Evolutionary conservation across 768 basidiomycete species (phyloP), one percentile per base, ranked within the genome.

Genomic region (Lactarius sp.): DNA sequence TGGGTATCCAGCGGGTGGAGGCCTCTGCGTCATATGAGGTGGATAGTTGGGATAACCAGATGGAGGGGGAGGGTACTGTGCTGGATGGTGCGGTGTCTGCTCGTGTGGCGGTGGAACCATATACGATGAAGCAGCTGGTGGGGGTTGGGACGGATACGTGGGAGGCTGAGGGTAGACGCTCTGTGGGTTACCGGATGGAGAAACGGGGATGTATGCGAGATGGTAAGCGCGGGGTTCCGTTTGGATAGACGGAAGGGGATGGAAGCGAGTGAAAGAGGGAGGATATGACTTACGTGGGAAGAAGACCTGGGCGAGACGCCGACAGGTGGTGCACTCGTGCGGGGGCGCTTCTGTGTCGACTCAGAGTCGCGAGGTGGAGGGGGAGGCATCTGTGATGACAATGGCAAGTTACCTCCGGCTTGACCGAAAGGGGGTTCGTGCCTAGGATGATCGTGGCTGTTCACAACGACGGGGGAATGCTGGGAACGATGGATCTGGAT

Each of bases 341-440:
- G 77, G 37, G 77, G 70, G 61, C 82, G 76, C 74, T 82, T 83
- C 33, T 73, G 68, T 54, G 78, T 75, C 62, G 71, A 71, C 12
- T 78, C 77, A 6, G 76, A 57, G 55, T 73, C 70, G 59, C 69
- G 61, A 61, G 72, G 71, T 53, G 69, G 55, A 22, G 66, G 60
- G 9, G 64, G 68, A n/a, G 59, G 65, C 67, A 66, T 67, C 58
- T 68, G 68, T 42, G 62, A 65, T 54, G 61, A 64, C 52, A 65
- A 31, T 22, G 60, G 65, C 60, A 67, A 41, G 58, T 63, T 62
- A 18, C 65, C 60, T 20, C 61, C 59, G 12, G 67, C 58, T 34
- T 78, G 78, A 27, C 75, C 79, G 64, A 84, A 83, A 54, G 80
- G 78, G 68, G 82, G 82, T 53, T 78, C 75, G 31, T 76, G 68